A percentile compares a stretch with the other conserved stretches of the same genome.
phyloP scores from a whole-genome alignment of 1,284 basidiomycete species.

The Ceratobasidium theobromae region DNA sequence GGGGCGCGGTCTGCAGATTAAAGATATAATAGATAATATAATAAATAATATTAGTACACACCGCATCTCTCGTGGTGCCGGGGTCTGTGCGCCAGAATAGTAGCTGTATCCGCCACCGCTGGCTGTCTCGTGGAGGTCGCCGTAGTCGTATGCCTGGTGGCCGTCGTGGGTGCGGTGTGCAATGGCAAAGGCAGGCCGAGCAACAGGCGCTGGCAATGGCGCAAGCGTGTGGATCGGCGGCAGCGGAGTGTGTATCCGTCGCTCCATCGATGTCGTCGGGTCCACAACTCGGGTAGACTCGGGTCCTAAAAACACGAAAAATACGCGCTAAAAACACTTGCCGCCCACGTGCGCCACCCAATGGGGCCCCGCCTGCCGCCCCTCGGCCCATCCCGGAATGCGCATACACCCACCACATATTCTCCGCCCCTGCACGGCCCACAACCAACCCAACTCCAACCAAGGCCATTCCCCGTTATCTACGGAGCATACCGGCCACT shows the following conservation, averaged over 20 bases:
- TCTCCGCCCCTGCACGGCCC: too few species aligned
- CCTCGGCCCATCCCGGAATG: too few species aligned
- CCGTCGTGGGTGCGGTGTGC: slow-evolving; percentile 26
- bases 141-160: slow-evolving; percentile 26
- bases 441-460: too few species aligned
- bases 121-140: slow-evolving; percentile 22
- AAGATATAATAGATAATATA: not conserved
- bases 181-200: slow-evolving; percentile 17
- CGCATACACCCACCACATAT: too few species aligned
- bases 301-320: too few species aligned
- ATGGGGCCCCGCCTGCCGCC: too few species aligned
- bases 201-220: slow-evolving; percentile 13
- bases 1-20: not conserved
- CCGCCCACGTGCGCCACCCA: too few species aligned
- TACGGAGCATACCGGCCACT: too few species aligned
- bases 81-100: slow-evolving; percentile 20
- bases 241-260: not conserved
- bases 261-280: too few species aligned
- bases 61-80: slow-evolving; percentile 19
- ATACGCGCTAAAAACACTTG: too few species aligned
- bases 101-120: slow-evolving; percentile 28
- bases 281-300: too few species aligned
- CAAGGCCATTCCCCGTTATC: too few species aligned
- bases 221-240: slow-evolving; percentile 14
- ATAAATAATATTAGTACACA: slow-evolving; percentile 1